Conservation (phyloP, 306 rosid genomes). For the Lathyrus aphaca region DNA sequence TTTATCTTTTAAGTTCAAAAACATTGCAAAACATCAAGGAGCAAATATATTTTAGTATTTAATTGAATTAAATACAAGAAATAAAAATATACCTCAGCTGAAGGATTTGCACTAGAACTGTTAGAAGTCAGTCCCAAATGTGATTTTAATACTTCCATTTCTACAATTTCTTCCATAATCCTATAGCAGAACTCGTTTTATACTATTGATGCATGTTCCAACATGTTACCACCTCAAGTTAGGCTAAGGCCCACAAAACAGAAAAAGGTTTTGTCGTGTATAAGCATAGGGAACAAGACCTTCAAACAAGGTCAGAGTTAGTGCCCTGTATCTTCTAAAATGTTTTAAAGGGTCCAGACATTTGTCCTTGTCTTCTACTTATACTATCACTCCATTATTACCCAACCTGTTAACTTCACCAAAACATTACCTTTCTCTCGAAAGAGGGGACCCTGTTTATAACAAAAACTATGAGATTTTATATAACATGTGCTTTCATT, state of each 20-base stretch:
- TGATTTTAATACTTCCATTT: too few species aligned
- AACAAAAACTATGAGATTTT: neutral
- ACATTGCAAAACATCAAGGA: too few species aligned
- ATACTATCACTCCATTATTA: neutral
- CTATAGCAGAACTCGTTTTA: too few species aligned
- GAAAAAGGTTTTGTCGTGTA: constrained; percentile 14
- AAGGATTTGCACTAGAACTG: too few species aligned
- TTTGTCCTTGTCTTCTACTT: neutral
- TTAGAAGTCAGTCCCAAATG: too few species aligned
- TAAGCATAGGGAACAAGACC: neutral
- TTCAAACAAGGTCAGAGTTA: neutral
- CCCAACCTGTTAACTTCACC: constrained; percentile 9
- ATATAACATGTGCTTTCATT: neutral
- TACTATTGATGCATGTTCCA: neutral
- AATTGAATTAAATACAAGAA: too few species aligned
- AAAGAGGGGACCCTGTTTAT: neutral
- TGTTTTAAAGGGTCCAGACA: constrained; percentile 2
- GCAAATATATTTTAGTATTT: too few species aligned
- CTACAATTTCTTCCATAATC: too few species aligned
- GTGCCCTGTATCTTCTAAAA: constrained; percentile 21
- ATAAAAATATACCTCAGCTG: too few species aligned
- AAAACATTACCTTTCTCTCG: neutral
- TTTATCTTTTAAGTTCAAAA: too few species aligned
- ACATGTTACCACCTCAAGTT: neutral
- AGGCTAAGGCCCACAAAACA: constrained; percentile 14